Evolutionary conservation across 2,329 filamentous ascomycete genomes (phyloP).

Genomic region (Cladosporium sp.): DNA sequence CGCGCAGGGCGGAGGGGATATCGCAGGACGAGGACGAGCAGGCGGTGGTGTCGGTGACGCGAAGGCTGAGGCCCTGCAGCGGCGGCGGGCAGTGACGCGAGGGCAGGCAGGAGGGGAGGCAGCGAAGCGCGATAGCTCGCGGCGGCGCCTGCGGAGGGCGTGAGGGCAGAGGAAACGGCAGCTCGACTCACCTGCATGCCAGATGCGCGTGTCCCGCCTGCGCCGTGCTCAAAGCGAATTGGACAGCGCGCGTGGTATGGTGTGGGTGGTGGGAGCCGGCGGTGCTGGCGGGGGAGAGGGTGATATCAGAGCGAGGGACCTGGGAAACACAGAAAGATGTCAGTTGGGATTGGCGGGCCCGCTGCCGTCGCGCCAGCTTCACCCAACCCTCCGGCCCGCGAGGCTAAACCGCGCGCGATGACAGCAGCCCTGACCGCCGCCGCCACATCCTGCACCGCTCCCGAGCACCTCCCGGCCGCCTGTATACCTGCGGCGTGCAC

Average conservation of each 20-base stretch:
- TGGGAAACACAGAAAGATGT: background rate
- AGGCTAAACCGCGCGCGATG: background rate
- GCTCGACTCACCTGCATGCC: slow-evolving; percentile 10
- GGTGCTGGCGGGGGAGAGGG: background rate
- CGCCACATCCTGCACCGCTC: background rate
- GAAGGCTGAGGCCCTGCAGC: background rate
- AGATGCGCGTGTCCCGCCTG: slow-evolving; percentile 2
- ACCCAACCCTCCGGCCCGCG: background rate
- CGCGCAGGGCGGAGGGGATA: background rate
- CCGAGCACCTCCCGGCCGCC: background rate
- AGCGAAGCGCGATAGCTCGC: background rate
- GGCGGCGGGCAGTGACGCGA: background rate
- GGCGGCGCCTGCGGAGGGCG: slow-evolving; percentile 1
- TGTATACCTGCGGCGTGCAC: background rate
- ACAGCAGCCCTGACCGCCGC: background rate
- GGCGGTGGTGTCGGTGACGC: slow-evolving; percentile 6
- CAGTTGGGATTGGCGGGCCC: background rate
- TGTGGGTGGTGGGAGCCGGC: background rate
- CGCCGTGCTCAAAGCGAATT: slow-evolving; percentile 41
- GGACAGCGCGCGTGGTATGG: slow-evolving; percentile 30
- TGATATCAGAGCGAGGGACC: background rate
- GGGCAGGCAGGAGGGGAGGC: background rate
- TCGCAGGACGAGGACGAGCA: background rate
- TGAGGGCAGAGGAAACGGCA: background rate
- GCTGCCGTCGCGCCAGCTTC: background rate